Conservation (phyloP, 2,329 filamentous ascomycete species). For the Aspergillus sp. region DNA sequence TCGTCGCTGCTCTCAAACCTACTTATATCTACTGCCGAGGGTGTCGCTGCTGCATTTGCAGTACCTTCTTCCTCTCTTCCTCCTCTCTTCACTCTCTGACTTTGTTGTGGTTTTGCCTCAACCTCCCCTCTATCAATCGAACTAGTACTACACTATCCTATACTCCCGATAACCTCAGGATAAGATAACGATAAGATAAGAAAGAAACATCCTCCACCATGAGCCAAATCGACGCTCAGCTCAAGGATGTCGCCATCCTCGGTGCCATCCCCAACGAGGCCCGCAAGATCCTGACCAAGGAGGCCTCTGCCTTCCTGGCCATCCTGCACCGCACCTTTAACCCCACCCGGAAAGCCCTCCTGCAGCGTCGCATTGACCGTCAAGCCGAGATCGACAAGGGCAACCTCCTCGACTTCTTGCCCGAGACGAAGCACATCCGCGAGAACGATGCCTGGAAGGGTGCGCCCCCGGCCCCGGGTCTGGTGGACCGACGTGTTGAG, state of each 20-base stretch:
- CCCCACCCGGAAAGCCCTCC: constrained; percentile 77
- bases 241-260: constrained; percentile 84
- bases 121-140: not conserved
- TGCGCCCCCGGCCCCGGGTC: constrained; percentile 83
- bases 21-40: not conserved
- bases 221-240: constrained; percentile 71
- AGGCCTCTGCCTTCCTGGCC: constrained; percentile 87
- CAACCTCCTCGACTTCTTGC: constrained; percentile 85
- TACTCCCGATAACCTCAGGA: not conserved
- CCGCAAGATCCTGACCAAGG: constrained; percentile 86
- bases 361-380: constrained; percentile 80
- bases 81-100: not conserved
- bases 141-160: no score
- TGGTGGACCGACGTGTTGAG: constrained; percentile 91
- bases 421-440: constrained; percentile 92
- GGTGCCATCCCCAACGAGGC: constrained; percentile 75
- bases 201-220: constrained; percentile 43
- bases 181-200: not conserved
- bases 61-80: not conserved
- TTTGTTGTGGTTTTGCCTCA: not conserved
- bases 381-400: constrained; percentile 94
- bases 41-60: no score
- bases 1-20: not conserved
- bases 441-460: constrained; percentile 94
- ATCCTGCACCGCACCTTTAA: constrained; percentile 96